A percentile compares a stretch with the other conserved stretches of the same genome.
phyloP scores from a whole-genome alignment of 2,329 filamentous ascomycete genomes.

The Beauveria pseudobassiana region DNA sequence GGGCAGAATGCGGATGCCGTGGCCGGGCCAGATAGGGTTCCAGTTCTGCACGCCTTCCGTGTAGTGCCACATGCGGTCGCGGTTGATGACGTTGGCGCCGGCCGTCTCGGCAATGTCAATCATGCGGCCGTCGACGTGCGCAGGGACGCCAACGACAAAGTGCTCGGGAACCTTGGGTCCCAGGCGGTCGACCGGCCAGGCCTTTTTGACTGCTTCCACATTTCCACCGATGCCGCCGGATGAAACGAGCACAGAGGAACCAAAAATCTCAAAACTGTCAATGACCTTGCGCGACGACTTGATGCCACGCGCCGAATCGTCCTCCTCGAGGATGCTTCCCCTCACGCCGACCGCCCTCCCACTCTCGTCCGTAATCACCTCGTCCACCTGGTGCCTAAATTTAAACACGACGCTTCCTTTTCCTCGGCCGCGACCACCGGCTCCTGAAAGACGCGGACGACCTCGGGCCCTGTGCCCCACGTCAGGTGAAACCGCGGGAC shows the following conservation, averaged over 20 bases:
- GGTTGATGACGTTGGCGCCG: slow-evolving; percentile 50
- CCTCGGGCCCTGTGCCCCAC: slow-evolving; percentile 55
- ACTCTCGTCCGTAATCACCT: slow-evolving; percentile 43
- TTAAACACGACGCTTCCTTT: slow-evolving; percentile 45
- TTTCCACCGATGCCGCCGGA: slow-evolving; percentile 56
- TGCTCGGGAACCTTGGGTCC: slow-evolving; percentile 47
- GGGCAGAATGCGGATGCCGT: slow-evolving; percentile 54
- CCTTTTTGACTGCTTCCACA: slow-evolving; percentile 49
- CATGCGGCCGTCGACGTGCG: slow-evolving; percentile 59
- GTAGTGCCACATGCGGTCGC: slow-evolving; percentile 61
- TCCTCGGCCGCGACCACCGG: slow-evolving; percentile 46
- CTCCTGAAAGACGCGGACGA: slow-evolving; percentile 50
- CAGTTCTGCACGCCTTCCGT: slow-evolving; percentile 56
- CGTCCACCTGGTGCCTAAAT: slow-evolving; percentile 50
- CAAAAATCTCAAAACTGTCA: slow-evolving; percentile 45
- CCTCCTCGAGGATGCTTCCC: slow-evolving; percentile 44
- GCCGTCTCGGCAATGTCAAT: slow-evolving; percentile 45
- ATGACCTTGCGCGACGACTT: slow-evolving; percentile 41
- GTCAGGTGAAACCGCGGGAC: slow-evolving; percentile 56
- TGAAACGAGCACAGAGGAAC: slow-evolving; percentile 45
- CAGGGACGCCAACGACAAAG: slow-evolving; percentile 54
- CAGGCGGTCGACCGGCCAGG: slow-evolving; percentile 50
- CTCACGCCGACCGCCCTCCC: slow-evolving; percentile 46
- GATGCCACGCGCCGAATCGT: slow-evolving; percentile 43
- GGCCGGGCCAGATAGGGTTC: slow-evolving; percentile 53